Conservation (phyloP, 768 basidiomycete species). For the Suillus tomentosus region DNA sequence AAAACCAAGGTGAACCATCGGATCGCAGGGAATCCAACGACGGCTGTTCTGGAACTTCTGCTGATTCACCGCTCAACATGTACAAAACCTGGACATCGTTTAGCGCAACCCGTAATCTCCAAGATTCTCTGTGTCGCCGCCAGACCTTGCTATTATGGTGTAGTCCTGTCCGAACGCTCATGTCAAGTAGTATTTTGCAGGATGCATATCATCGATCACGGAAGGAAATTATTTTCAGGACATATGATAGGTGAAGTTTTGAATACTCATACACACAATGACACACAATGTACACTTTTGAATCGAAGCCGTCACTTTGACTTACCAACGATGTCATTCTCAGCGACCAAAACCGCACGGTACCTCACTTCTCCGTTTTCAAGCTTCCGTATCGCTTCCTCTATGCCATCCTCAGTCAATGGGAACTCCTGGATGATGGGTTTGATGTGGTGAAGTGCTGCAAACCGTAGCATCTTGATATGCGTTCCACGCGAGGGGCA, state of each 20-base stretch:
- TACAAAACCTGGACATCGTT: not conserved
- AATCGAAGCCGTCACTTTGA: not conserved
- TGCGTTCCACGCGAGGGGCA: conserved; percentile 31
- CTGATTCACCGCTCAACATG: not conserved
- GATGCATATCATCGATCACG: not conserved
- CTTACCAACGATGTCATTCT: not conserved
- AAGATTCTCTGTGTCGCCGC: no score
- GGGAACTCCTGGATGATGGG: conserved; percentile 36
- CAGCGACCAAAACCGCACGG: conserved; percentile 30
- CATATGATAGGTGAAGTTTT: not conserved
- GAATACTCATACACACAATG: not conserved
- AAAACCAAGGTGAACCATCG: not conserved
- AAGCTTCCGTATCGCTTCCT: conserved; percentile 28
- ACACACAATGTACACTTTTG: not conserved
- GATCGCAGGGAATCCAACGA: not conserved
- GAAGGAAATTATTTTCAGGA: not conserved
- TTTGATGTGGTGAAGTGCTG: conserved; percentile 29
- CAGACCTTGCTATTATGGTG: no score
- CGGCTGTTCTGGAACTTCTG: not conserved
- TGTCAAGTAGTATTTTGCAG: not conserved
- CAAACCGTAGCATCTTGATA: conserved; percentile 38
- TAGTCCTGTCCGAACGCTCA: not conserved
- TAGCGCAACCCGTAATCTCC: no score
- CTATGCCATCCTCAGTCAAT: conserved; percentile 32
- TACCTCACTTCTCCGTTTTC: conserved; percentile 32